Percentiles rank a stretch among this genome's conserved stretches.
These are phyloP conservation scores for Canavalia ensiformis DNA, from an alignment of 306 rosid species.

Conservation along the genomic window DNA sequence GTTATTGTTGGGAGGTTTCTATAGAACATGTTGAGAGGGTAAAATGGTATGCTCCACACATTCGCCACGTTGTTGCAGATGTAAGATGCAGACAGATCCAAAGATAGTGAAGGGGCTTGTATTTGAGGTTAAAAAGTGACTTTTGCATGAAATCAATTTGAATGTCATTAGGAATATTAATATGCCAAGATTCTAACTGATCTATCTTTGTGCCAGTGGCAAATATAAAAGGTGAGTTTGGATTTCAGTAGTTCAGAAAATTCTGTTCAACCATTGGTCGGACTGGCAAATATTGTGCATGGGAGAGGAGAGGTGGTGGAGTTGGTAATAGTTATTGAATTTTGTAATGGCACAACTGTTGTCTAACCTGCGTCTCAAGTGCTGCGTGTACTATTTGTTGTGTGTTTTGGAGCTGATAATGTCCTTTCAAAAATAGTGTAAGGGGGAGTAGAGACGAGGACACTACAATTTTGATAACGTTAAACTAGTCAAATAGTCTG, in stretches of 20 bases:
- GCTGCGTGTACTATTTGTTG: not conserved
- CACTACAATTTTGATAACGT: not conserved
- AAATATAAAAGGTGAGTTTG: slow-evolving; percentile 9
- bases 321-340: slow-evolving; percentile 17
- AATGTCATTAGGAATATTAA: slow-evolving; percentile 7
- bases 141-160: slow-evolving; percentile 11
- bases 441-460: not conserved
- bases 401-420: slow-evolving; percentile 7
- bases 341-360: slow-evolving; percentile 5
- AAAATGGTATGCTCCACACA: slow-evolving; percentile 95
- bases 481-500: not conserved
- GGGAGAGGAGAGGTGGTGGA: not conserved
- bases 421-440: not conserved
- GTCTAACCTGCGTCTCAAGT: not conserved
- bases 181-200: slow-evolving; percentile 28
- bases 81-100: slow-evolving; percentile 70
- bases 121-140: slow-evolving; percentile 31
- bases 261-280: not conserved
- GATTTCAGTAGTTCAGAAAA: slow-evolving; percentile 18
- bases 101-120: slow-evolving; percentile 34
- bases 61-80: slow-evolving; percentile 90
- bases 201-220: slow-evolving; percentile 1
- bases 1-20: slow-evolving; percentile 78
- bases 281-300: slow-evolving; percentile 19
- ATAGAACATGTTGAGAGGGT: slow-evolving; percentile 87